Percentiles rank a stretch among this genome's conserved stretches.
phyloP scores from a whole-genome alignment of 2,329 filamentous ascomycete genomes.

The Tolypocladium tundrense region DNA sequence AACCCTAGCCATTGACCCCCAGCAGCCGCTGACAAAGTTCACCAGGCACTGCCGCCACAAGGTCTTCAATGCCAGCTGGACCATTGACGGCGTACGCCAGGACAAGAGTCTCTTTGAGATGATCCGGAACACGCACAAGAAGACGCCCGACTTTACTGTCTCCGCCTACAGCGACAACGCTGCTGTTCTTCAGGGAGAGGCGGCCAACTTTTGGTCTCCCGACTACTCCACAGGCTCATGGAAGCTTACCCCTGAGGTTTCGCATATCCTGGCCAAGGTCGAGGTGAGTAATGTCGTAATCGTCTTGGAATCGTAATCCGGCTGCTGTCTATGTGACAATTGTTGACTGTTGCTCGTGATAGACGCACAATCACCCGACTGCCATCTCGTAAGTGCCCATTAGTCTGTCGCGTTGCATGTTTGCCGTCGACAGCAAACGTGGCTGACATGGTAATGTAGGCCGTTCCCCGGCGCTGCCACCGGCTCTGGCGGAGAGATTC shows the following conservation, averaged over 20 bases:
- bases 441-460: slow-evolving; percentile 2
- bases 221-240: slow-evolving; percentile 79
- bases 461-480: slow-evolving; percentile 89
- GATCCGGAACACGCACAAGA: slow-evolving; percentile 92
- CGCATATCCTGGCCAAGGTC: slow-evolving; percentile 86
- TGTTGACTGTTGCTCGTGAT: neutral
- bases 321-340: no score
- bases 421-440: neutral
- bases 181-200: slow-evolving; percentile 54
- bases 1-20: neutral
- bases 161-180: slow-evolving; percentile 98
- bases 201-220: slow-evolving; percentile 63
- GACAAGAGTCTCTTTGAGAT: slow-evolving; percentile 80
- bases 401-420: neutral
- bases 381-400: slow-evolving; percentile 56
- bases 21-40: neutral
- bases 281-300: slow-evolving; percentile 34
- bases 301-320: neutral
- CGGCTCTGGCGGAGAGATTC: slow-evolving; percentile 88
- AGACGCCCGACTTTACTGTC: slow-evolving; percentile 70
- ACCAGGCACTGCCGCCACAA: slow-evolving; percentile 61
- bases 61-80: slow-evolving; percentile 96
- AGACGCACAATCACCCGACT: slow-evolving; percentile 92
- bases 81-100: slow-evolving; percentile 77
- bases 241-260: slow-evolving; percentile 74